Percentiles rank a stretch among this genome's conserved stretches.
These are phyloP conservation scores for Funneliformis caledonium DNA, from an alignment of 371 early-diverging fungal species.

Conservation along the genomic window DNA sequence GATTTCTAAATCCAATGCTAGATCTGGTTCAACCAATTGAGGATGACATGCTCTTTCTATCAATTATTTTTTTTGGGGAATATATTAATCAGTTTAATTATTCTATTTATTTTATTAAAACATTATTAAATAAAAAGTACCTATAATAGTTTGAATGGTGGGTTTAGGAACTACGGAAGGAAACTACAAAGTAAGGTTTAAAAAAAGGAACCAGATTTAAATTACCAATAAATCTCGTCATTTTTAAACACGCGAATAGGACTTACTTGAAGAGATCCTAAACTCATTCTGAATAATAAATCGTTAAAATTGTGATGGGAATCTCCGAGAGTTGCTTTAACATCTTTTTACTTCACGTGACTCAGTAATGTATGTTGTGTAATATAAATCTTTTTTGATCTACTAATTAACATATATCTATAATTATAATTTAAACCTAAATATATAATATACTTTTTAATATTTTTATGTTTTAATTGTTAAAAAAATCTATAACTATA, in stretches of 20 bases:
- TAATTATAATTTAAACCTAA: no score
- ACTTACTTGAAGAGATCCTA: constrained; percentile 14
- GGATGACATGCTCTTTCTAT: constrained; percentile 83
- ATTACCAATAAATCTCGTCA: no score
- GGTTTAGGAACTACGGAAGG: constrained; percentile 18
- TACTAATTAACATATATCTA: no score
- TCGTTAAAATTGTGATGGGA: no score
- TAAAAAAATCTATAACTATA: no score
- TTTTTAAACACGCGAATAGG: neutral
- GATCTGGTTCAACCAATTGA: constrained; percentile 73
- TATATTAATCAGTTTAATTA: neutral
- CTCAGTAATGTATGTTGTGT: no score
- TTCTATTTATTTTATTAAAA: neutral
- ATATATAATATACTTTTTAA: no score
- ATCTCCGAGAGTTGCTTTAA: no score
- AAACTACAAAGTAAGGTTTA: neutral
- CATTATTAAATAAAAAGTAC: neutral
- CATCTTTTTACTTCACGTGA: no score
- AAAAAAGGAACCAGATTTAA: no score
- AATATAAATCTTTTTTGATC: no score
- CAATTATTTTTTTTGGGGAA: neutral
- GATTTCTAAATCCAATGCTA: constrained; percentile 89
- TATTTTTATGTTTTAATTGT: no score
- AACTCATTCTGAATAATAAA: constrained; percentile 17
- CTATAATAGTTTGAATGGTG: constrained; percentile 14